These are phyloP conservation scores for Penicillium bialowiezense DNA, from an alignment of 495 filamentous ascomycete species.

Conservation along the genomic window DNA sequence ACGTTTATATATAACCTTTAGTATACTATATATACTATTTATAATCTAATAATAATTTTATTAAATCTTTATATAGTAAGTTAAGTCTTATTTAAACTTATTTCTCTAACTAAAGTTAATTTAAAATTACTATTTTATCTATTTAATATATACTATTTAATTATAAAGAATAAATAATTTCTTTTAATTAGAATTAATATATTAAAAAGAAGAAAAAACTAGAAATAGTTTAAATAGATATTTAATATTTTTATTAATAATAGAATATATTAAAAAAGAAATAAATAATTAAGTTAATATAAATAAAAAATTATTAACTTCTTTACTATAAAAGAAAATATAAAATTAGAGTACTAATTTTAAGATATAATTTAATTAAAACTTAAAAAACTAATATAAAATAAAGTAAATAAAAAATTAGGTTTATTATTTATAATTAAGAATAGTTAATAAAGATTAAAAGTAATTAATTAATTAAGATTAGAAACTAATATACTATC, in stretches of 20 bases:
- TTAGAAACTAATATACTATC: no score
- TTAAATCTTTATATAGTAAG: neutral
- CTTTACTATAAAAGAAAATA: no score
- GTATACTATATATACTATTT: neutral
- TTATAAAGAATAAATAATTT: neutral
- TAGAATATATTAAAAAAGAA: no score
- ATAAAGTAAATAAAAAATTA: no score
- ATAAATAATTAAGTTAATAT: no score
- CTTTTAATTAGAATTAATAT: neutral
- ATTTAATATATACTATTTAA: conserved; percentile 9
- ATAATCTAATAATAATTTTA: conserved; percentile 2
- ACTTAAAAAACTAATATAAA: no score
- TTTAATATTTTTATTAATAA: neutral
- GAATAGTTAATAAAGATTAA: no score
- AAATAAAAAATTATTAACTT: no score
- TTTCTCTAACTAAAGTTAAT: conserved; percentile 3
- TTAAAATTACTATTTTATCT: conserved; percentile 2
- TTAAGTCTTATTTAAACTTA: conserved; percentile 5
- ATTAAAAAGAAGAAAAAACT: neutral
- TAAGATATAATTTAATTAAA: no score
- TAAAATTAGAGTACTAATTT: no score
- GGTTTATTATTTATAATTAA: no score
- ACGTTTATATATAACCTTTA: conserved; percentile 9
- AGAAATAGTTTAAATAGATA: neutral
- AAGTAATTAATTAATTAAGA: no score